Evolutionary conservation across 2,329 filamentous ascomycete genomes (phyloP).

Genomic region (Thermothelomyces thermophilus): DNA sequence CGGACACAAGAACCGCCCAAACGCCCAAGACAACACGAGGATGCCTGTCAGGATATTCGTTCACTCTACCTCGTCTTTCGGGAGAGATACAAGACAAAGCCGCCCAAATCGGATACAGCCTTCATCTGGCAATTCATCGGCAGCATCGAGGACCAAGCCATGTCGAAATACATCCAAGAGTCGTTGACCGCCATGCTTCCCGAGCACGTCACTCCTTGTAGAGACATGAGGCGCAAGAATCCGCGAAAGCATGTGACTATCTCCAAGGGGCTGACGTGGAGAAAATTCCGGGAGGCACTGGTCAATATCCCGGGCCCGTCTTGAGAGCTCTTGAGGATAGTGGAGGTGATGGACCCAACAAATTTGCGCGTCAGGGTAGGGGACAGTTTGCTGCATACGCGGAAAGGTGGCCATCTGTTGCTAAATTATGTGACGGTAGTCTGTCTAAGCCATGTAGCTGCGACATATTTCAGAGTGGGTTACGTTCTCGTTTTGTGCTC

Average conservation of each 20-base stretch:
- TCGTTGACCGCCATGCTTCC: slow-evolving; percentile 17
- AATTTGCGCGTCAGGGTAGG: not conserved
- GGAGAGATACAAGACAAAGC: slow-evolving; percentile 13
- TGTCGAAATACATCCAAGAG: slow-evolving; percentile 22
- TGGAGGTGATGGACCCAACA: not conserved
- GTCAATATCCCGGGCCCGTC: slow-evolving; percentile 8
- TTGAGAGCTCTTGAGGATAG: not conserved
- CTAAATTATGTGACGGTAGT: not conserved
- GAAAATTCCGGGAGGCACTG: slow-evolving; percentile 15
- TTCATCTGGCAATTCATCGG: slow-evolving; percentile 26
- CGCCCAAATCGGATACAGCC: slow-evolving; percentile 11
- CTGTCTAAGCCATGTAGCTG: not conserved
- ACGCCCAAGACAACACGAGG: not conserved
- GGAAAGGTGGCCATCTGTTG: too few relatives aligned
- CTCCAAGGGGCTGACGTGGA: slow-evolving; percentile 17
- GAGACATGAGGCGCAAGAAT: slow-evolving; percentile 4
- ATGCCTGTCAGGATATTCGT: slow-evolving; percentile 14
- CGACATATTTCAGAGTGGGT: too few relatives aligned
- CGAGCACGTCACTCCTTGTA: slow-evolving; percentile 9
- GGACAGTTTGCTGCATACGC: too few relatives aligned
- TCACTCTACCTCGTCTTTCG: slow-evolving; percentile 18
- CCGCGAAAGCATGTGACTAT: slow-evolving; percentile 11
- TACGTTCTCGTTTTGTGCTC: too few relatives aligned
- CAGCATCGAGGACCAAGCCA: slow-evolving; percentile 17
- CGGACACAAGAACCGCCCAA: not conserved